Evolutionary conservation across 306 rosid species (phyloP).

Genomic region (Pterocarpus macrocarpus): DNA sequence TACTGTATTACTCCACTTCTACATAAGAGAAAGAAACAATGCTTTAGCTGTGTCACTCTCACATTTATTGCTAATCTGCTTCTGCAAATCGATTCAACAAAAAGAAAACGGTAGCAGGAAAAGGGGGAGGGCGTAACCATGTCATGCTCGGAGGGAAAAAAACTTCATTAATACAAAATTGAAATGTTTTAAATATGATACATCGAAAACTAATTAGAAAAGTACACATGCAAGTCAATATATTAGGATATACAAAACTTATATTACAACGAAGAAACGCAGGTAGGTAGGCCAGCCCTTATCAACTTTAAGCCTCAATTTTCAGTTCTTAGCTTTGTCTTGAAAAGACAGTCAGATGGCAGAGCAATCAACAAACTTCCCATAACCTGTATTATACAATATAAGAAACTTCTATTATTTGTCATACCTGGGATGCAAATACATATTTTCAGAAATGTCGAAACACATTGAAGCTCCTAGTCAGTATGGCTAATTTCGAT

Average conservation of each 20-base stretch:
- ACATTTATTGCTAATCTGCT: background rate
- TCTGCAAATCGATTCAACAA: background rate
- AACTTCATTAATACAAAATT: conserved; percentile 12
- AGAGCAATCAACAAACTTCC: conserved; percentile 21
- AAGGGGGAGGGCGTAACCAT: background rate
- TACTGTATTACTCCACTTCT: background rate
- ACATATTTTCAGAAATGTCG: background rate
- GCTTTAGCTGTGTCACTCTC: background rate
- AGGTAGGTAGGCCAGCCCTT: conserved; percentile 13
- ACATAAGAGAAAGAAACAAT: background rate
- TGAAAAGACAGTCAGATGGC: conserved; percentile 5
- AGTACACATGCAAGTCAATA: conserved; percentile 22
- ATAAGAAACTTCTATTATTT: background rate
- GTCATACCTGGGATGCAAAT: conserved; percentile 20
- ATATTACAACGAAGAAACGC: conserved; percentile 12
- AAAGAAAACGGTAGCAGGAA: background rate
- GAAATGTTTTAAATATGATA: conserved; percentile 28
- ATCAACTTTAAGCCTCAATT: conserved; percentile 32
- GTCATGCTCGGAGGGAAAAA: background rate
- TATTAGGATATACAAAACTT: conserved; percentile 29
- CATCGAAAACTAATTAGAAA: conserved; percentile 20
- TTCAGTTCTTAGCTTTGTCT: conserved; percentile 20
- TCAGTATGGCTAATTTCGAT: background rate
- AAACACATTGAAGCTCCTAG: background rate
- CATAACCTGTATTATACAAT: conserved; percentile 7